Percentiles rank a stretch among this genome's conserved stretches.
Evolutionary conservation across 441 rosid species (phyloP).

Genomic region (Rhodomyrtus psidioides): DNA sequence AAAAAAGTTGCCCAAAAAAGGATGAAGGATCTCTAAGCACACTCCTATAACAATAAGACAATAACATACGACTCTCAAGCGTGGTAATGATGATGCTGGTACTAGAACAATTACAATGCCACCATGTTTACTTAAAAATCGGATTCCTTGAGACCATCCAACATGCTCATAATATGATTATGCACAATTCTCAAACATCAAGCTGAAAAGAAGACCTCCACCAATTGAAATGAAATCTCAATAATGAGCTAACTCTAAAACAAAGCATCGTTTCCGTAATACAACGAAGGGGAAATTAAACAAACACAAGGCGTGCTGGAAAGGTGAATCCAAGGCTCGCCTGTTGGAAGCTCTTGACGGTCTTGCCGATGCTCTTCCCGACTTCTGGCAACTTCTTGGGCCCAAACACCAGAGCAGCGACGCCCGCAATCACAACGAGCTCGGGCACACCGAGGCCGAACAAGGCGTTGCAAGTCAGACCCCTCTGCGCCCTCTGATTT

Average conservation of each 20-base stretch:
- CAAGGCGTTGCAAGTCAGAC: constrained; percentile 64
- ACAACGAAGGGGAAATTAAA: neutral
- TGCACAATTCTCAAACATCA: neutral
- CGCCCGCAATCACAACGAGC: constrained; percentile 94
- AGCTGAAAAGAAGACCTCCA: neutral
- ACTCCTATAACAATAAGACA: neutral
- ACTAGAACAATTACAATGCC: neutral
- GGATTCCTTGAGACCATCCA: neutral
- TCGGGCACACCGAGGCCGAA: constrained; percentile 97
- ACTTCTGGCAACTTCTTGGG: constrained; percentile 96
- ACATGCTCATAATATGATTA: neutral
- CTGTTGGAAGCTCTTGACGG: constrained; percentile 94
- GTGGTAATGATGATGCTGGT: neutral
- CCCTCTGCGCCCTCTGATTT: constrained; percentile 28
- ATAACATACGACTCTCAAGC: neutral
- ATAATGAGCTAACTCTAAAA: neutral
- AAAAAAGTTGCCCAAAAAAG: neutral
- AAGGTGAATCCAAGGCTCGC: constrained; percentile 20
- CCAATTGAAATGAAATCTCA: neutral
- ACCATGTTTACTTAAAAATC: neutral
- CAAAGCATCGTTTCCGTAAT: neutral
- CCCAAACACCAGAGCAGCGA: constrained; percentile 87
- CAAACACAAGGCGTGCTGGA: neutral
- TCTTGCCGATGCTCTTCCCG: constrained; percentile 92
- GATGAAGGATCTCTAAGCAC: neutral